Conservation (phyloP, 2,329 filamentous ascomycete species). For the Pyrenochaeta sp. region DNA sequence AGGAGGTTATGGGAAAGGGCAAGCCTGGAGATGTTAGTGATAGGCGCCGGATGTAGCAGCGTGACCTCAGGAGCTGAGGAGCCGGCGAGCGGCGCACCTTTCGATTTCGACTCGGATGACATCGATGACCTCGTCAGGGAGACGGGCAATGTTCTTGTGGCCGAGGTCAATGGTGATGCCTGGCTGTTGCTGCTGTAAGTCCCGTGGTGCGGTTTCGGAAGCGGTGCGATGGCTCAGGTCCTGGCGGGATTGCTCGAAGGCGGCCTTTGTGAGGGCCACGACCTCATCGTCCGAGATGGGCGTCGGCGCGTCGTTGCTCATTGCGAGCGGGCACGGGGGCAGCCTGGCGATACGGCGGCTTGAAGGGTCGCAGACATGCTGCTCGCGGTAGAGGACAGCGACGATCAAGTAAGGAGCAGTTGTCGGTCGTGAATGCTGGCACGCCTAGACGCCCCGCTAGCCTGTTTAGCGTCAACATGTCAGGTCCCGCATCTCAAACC, state of each 20-base stretch:
- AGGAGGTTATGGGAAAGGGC: slow-evolving; percentile 84
- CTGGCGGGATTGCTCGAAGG: slow-evolving; percentile 72
- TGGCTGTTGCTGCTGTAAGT: slow-evolving; percentile 66
- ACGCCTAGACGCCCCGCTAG: slow-evolving; percentile 6
- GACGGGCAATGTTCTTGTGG: slow-evolving; percentile 74
- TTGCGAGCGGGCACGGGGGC: slow-evolving; percentile 28
- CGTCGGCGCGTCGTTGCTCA: slow-evolving; percentile 50
- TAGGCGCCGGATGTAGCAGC: background rate
- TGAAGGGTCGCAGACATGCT: slow-evolving; percentile 19
- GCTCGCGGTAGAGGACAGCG: slow-evolving; percentile 9
- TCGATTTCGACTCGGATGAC: slow-evolving; percentile 78
- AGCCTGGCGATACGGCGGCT: slow-evolving; percentile 16
- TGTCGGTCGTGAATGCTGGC: slow-evolving; percentile 1
- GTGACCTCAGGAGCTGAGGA: background rate
- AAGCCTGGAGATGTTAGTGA: slow-evolving; percentile 62
- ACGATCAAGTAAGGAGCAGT: slow-evolving; percentile 17
- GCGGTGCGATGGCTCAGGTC: slow-evolving; percentile 63
- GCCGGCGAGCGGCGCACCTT: slow-evolving; percentile 59
- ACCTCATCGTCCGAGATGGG: slow-evolving; percentile 70
- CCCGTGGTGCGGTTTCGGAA: slow-evolving; percentile 66
- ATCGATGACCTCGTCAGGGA: slow-evolving; percentile 78
- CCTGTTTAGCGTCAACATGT: slow-evolving; percentile 10
- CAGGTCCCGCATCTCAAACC: slow-evolving; percentile 22
- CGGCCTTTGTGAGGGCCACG: slow-evolving; percentile 70
- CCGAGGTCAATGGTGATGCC: slow-evolving; percentile 82